phyloP scores from a whole-genome alignment of 495 filamentous ascomycete species.

The Lasiosphaeria ovina region DNA sequence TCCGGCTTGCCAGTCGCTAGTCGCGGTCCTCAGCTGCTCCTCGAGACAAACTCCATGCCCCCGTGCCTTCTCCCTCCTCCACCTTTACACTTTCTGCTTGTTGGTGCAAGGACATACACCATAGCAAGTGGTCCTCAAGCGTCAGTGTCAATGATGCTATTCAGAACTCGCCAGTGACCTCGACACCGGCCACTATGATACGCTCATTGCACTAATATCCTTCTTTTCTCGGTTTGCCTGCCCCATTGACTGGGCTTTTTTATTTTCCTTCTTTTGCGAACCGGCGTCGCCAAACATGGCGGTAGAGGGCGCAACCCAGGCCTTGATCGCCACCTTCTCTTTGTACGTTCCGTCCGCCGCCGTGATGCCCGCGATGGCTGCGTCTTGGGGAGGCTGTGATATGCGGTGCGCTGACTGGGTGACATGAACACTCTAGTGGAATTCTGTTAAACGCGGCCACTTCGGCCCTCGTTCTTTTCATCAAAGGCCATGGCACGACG shows the following conservation, averaged over 20 bases:
- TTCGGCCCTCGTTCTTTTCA: conserved; percentile 49
- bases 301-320: conserved; percentile 46
- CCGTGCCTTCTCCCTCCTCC: conserved; percentile 13
- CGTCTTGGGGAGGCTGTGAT: conserved; percentile 1
- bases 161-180: conserved; percentile 24
- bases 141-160: conserved; percentile 26
- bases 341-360: conserved; percentile 40
- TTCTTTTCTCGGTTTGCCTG: conserved; percentile 36
- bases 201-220: conserved; percentile 28
- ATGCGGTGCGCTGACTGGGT: neutral
- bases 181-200: conserved; percentile 29
- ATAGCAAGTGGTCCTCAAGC: conserved; percentile 15
- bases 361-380: too few species aligned
- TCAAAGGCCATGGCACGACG: conserved; percentile 47
- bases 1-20: neutral
- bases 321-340: conserved; percentile 52
- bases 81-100: conserved; percentile 23
- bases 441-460: conserved; percentile 53
- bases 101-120: conserved; percentile 19
- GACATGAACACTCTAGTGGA: conserved; percentile 34
- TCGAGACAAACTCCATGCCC: neutral
- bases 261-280: conserved; percentile 20
- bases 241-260: conserved; percentile 55
- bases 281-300: conserved; percentile 39
- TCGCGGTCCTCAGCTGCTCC: conserved; percentile 1